A percentile compares a stretch with the other conserved stretches of the same genome.
Evolutionary conservation across 306 rosid species (phyloP).

Genomic region (Leucaena leucocephala): DNA sequence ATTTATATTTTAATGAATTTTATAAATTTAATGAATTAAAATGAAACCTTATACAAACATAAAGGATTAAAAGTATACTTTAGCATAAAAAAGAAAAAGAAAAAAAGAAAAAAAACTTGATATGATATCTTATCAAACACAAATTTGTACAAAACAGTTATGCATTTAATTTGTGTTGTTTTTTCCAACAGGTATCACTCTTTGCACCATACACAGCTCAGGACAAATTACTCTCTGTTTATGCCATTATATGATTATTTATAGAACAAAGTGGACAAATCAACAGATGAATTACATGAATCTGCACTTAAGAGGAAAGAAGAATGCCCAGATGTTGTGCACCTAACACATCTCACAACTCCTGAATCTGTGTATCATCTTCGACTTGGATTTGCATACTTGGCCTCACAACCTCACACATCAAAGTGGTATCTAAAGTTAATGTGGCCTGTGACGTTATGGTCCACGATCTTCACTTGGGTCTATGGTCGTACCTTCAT

Average conservation of each 20-base stretch:
- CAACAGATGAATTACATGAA: conserved; percentile 32
- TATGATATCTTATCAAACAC: neutral
- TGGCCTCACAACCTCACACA: conserved; percentile 62
- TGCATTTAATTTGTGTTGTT: neutral
- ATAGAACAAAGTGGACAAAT: conserved; percentile 49
- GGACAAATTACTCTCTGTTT: conserved; percentile 45
- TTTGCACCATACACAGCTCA: neutral
- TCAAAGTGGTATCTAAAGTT: conserved; percentile 55
- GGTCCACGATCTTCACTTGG: conserved; percentile 50
- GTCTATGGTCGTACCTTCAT: conserved; percentile 42
- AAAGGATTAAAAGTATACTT: too few species aligned
- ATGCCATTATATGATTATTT: conserved; percentile 56
- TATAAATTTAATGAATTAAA: too few species aligned
- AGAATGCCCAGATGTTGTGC: conserved; percentile 43
- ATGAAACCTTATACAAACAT: too few species aligned
- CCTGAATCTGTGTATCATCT: conserved; percentile 55
- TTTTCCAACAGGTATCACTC: neutral
- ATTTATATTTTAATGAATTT: too few species aligned
- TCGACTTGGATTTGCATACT: conserved; percentile 52
- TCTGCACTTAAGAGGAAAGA: conserved; percentile 34
- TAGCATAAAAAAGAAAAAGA: too few species aligned
- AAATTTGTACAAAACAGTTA: neutral
- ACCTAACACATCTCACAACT: conserved; percentile 51
- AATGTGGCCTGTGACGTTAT: conserved; percentile 69
- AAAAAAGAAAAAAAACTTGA: neutral